Evolutionary conservation across 1,139 yeast species (phyloP).

Genomic region (Sugiyamaella neomexicana): DNA sequence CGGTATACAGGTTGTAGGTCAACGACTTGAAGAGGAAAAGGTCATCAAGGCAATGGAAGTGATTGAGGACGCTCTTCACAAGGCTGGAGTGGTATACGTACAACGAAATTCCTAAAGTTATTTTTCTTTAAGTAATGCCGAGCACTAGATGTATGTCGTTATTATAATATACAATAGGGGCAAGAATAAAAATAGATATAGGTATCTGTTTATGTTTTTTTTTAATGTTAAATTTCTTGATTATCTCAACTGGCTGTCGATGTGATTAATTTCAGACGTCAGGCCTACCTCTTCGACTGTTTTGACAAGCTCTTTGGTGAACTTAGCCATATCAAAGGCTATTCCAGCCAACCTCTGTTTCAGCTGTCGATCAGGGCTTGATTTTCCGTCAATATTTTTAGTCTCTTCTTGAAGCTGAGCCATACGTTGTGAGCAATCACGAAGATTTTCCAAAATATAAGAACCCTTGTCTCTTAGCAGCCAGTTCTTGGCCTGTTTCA

Average conservation of each 20-base stretch:
- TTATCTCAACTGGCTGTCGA: slow-evolving; percentile 30
- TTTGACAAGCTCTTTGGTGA: slow-evolving; percentile 92
- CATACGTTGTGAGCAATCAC: slow-evolving; percentile 79
- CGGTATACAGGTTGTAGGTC: slow-evolving; percentile 61
- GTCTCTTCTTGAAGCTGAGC: slow-evolving; percentile 41
- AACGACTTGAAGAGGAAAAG: slow-evolving; percentile 62
- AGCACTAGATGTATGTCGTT: background rate
- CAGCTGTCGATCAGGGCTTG: slow-evolving; percentile 81
- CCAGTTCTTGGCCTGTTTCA: slow-evolving; percentile 80
- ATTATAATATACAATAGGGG: slow-evolving; percentile 4
- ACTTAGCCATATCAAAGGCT: slow-evolving; percentile 93
- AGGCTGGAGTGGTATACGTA: slow-evolving; percentile 35
- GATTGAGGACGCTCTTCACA: slow-evolving; percentile 40
- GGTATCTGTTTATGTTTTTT: no score
- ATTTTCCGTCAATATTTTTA: slow-evolving; percentile 47
- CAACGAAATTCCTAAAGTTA: slow-evolving; percentile 33
- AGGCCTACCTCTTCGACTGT: slow-evolving; percentile 93
- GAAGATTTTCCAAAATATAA: slow-evolving; percentile 84
- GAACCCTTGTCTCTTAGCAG: slow-evolving; percentile 83
- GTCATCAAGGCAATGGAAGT: slow-evolving; percentile 48
- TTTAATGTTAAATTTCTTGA: no score
- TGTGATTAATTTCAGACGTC: slow-evolving; percentile 65
- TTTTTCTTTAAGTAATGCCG: background rate
- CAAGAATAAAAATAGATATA: background rate
- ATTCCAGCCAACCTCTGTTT: slow-evolving; percentile 93